These are phyloP conservation scores for Hypericum androsaemum DNA, from an alignment of 345 rosid species.

Conservation along the genomic window DNA sequence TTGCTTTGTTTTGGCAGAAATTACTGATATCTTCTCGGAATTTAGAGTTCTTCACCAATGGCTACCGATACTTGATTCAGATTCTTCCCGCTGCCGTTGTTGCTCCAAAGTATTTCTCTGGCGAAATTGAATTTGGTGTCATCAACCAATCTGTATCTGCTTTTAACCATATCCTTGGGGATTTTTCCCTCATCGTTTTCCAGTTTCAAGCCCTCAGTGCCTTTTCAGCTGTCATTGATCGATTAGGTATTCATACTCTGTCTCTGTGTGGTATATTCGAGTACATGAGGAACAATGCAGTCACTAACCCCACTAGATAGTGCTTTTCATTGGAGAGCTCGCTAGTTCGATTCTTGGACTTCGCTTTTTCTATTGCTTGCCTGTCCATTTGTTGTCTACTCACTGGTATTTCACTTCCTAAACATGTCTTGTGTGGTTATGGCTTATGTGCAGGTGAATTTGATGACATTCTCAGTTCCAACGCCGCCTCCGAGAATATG, in stretches of 20 bases:
- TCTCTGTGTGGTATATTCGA: not conserved
- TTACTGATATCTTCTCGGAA: constrained; percentile 87
- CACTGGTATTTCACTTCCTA: not conserved
- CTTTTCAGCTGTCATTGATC: constrained; percentile 94
- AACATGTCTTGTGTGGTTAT: not conserved
- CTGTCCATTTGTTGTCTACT: too few relatives aligned
- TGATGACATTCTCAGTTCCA: constrained; percentile 63
- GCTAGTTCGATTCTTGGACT: too few relatives aligned
- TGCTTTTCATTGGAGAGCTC: too few relatives aligned
- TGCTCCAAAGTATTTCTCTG: constrained; percentile 97
- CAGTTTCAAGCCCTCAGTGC: constrained; percentile 97
- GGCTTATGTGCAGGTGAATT: constrained; percentile 60
- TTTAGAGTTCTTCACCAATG: constrained; percentile 90
- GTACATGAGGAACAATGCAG: too few relatives aligned
- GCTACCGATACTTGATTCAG: constrained; percentile 93
- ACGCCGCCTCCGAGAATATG: constrained; percentile 31
- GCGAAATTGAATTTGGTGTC: constrained; percentile 97
- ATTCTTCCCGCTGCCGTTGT: constrained; percentile 96
- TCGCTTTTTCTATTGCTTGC: too few relatives aligned
- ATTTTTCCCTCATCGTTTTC: constrained; percentile 80
- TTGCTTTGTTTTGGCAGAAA: constrained; percentile 42
- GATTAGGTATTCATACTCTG: constrained; percentile 50
- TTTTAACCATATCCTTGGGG: constrained; percentile 91
- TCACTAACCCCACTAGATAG: too few relatives aligned
- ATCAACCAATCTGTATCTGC: constrained; percentile 96